These are phyloP conservation scores for Epichloe sp. DNA, from an alignment of 2,329 filamentous ascomycete species.

Conservation along the genomic window DNA sequence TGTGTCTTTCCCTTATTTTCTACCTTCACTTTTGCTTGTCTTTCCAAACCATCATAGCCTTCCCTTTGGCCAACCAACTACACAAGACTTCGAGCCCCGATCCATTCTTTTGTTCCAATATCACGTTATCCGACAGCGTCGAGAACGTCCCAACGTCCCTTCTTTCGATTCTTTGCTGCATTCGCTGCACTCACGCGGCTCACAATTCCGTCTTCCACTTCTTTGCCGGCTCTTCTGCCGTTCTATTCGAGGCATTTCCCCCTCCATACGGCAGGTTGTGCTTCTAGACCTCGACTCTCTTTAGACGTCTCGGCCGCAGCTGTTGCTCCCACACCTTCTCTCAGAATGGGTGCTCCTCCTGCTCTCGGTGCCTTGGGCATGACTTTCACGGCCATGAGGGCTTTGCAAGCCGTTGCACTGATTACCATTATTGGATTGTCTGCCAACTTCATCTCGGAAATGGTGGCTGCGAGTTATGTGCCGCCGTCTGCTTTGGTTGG, in stretches of 20 bases:
- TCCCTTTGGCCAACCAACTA: too few species aligned
- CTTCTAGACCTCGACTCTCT: constrained; percentile 28
- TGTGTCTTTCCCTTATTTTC: constrained; percentile 12
- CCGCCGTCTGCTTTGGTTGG: constrained; percentile 64
- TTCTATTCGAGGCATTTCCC: constrained; percentile 29
- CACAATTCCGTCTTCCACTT: constrained; percentile 21
- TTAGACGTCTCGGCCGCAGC: constrained; percentile 21
- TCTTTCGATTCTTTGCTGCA: neutral
- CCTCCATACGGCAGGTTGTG: constrained; percentile 25
- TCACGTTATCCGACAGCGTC: too few species aligned
- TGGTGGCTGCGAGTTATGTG: constrained; percentile 50
- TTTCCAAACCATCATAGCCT: neutral
- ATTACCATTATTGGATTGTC: constrained; percentile 68
- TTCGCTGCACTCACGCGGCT: neutral
- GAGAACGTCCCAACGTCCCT: neutral
- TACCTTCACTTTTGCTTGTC: constrained; percentile 10
- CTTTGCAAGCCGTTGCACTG: constrained; percentile 58
- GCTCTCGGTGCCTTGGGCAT: constrained; percentile 60
- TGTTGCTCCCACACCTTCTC: constrained; percentile 10
- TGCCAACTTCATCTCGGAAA: constrained; percentile 69
- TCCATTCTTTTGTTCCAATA: too few species aligned
- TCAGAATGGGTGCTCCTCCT: constrained; percentile 33
- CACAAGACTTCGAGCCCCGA: too few species aligned
- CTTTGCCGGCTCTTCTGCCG: constrained; percentile 20
- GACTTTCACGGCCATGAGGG: constrained; percentile 62